phyloP scores from a whole-genome alignment of 768 basidiomycete genomes.

The Phylloporus sp. region DNA sequence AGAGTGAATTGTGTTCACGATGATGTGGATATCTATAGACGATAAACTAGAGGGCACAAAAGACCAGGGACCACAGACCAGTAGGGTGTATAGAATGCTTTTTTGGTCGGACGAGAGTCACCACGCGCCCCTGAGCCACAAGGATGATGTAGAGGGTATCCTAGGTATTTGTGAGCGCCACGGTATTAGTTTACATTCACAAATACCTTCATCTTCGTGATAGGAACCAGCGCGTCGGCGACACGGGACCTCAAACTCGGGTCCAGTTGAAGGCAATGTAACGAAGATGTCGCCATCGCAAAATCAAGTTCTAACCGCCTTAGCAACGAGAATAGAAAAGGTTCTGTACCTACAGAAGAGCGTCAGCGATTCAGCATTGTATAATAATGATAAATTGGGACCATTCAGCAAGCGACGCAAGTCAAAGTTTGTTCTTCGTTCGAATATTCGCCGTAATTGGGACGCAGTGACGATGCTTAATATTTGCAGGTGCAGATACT shows the following conservation, averaged over 20 bases:
- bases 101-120: constrained; percentile 83
- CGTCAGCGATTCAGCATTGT: background rate
- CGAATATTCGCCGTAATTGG: constrained; percentile 82
- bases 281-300: constrained; percentile 73
- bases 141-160: constrained; percentile 90
- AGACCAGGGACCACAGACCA: constrained; percentile 40
- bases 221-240: constrained; percentile 79
- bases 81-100: constrained; percentile 95
- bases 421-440: constrained; percentile 89
- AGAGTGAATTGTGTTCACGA: constrained; percentile 85
- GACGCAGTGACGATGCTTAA: constrained; percentile 82
- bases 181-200: background rate
- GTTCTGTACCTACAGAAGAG: constrained; percentile 63
- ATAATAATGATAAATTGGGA: constrained; percentile 14
- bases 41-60: background rate
- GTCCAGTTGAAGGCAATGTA: constrained; percentile 78
- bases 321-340: constrained; percentile 71
- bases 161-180: constrained; percentile 34
- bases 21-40: constrained; percentile 71
- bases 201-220: constrained; percentile 69
- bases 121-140: constrained; percentile 68
- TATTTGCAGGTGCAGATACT: constrained; percentile 92
- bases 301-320: constrained; percentile 70
- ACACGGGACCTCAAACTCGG: constrained; percentile 60
- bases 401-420: constrained; percentile 70